Base-by-base conservation (phyloP, 768 basidiomycete genomes). In the Royoungia palumana region DNA sequence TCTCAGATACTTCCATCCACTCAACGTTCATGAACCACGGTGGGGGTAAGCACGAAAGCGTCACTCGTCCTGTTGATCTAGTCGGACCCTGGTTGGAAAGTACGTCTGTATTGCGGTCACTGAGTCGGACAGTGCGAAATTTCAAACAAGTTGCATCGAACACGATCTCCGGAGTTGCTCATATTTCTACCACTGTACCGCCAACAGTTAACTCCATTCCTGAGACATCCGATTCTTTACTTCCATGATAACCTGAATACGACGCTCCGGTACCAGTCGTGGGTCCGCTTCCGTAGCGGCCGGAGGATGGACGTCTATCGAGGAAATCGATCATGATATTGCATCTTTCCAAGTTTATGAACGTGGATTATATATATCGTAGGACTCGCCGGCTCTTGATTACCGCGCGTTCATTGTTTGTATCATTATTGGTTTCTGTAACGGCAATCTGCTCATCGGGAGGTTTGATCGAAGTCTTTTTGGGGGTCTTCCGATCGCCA, bases 1-100 rank as follows among this genome's bases (percentile, higher is more conserved):
- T 96, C 42, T 92, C 89, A 2, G 95, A 97, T 64, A 94, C 93
- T 1, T 94, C 91, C 2, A 93, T 97, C 51, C 89, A 84, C 53
- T 87, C 90, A 5, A 90, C 90, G 0, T 95, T 89, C 68, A 71
- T 82, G 51, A 75, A 70, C 46, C 79, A 87, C 41, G 72, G 66
- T 5, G 74, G 73, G n/a, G 69, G 72, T 25, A 20, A 46, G 50
- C 43, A 41, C 22, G 40, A 50, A 32, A 40, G 7, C 12, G 5
- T 4, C 30, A 1, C 16, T 35, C 30, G 38, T 36, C 39, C 46
- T 39, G 35, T 16, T 35, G 53, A 42, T 34, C 42, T 37, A 30
- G 22, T 20, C 37, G 62, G 59, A 25, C 60, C 63, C 20, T 72
- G 71, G 73, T 58, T 70, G 24, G 74, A 75, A 42, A 62, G 70